A percentile compares a stretch with the other conserved stretches of the same genome.
Conservation (phyloP, 2,329 filamentous ascomycete genomes). For the Passalora sequoiae region DNA sequence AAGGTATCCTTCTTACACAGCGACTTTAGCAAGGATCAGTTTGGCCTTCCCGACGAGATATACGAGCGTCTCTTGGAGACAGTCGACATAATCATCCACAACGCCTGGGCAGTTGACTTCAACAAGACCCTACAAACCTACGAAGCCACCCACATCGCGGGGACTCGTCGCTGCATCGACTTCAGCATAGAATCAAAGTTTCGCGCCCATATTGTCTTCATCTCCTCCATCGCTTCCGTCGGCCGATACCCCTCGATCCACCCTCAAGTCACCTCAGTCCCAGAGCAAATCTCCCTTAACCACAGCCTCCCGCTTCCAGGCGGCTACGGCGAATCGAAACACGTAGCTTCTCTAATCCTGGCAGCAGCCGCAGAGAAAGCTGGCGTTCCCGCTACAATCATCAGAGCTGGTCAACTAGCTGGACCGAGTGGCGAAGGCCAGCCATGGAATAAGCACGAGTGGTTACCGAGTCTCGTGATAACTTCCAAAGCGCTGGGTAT, state of each 20-base stretch:
- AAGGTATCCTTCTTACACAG: conserved; percentile 26
- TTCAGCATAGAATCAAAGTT: conserved; percentile 24
- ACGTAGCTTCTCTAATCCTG: conserved; percentile 33
- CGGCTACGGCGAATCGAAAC: conserved; percentile 39
- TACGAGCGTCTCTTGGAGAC: conserved; percentile 22
- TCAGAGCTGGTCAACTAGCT: conserved; percentile 27
- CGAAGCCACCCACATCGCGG: conserved; percentile 30
- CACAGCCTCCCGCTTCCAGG: conserved; percentile 27
- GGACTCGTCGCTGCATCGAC: conserved; percentile 27
- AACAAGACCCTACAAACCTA: conserved; percentile 33
- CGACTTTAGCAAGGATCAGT: conserved; percentile 23
- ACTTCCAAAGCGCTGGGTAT: conserved; percentile 37
- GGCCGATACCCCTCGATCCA: conserved; percentile 23
- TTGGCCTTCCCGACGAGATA: conserved; percentile 24
- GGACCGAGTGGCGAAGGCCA: conserved; percentile 19
- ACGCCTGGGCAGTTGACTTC: conserved; percentile 39
- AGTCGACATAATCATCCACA: conserved; percentile 34
- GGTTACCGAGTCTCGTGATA: conserved; percentile 40
- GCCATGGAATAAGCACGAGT: conserved; percentile 41
- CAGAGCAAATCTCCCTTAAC: conserved; percentile 31
- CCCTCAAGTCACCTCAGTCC: conserved; percentile 23
- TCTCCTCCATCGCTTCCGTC: conserved; percentile 37
- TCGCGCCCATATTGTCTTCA: conserved; percentile 34
- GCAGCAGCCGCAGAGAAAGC: conserved; percentile 27
- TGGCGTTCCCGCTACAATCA: conserved; percentile 21